A percentile compares a stretch with the other conserved stretches of the same genome.
Conservation (phyloP, 2,329 filamentous ascomycete species). For the Diaporthe sp. region DNA sequence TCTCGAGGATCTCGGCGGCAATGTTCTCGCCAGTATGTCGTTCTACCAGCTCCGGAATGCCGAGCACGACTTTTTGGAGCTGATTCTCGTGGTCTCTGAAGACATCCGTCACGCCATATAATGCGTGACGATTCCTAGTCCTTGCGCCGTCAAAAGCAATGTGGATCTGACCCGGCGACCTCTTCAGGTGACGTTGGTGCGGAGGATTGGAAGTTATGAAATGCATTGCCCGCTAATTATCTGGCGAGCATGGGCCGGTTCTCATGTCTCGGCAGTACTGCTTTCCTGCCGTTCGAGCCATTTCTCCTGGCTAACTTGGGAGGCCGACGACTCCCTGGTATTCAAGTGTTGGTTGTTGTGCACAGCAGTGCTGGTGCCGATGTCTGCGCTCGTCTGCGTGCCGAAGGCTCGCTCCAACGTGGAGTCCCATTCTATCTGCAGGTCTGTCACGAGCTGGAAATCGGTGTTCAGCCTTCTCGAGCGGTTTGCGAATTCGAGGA, state of each 20-base stretch:
- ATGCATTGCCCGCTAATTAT: too few relatives aligned
- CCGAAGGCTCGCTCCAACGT: conserved; percentile 16
- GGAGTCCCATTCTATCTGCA: conserved; percentile 28
- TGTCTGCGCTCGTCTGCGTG: conserved; percentile 8
- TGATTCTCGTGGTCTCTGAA: too few relatives aligned
- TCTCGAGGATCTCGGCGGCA: too few relatives aligned
- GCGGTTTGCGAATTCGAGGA: conserved; percentile 35
- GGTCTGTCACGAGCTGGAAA: neutral
- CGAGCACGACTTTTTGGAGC: too few relatives aligned
- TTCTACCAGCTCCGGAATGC: too few relatives aligned
- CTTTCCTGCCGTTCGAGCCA: neutral
- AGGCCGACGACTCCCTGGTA: neutral
- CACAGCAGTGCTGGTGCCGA: neutral
- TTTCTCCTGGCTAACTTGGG: neutral
- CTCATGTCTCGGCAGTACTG: neutral
- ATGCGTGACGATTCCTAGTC: too few relatives aligned
- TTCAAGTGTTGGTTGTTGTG: neutral
- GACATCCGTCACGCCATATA: too few relatives aligned
- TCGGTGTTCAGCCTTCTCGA: conserved; percentile 8
- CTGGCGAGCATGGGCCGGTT: neutral
- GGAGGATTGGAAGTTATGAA: too few relatives aligned
- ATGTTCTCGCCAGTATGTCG: too few relatives aligned
- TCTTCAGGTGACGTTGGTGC: too few relatives aligned
- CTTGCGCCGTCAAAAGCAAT: too few relatives aligned
- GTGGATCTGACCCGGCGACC: too few relatives aligned